A percentile compares a stretch with the other conserved stretches of the same genome.
Conservation (phyloP, 192 early-diverging fungal species). For the Piromyces sp. region DNA sequence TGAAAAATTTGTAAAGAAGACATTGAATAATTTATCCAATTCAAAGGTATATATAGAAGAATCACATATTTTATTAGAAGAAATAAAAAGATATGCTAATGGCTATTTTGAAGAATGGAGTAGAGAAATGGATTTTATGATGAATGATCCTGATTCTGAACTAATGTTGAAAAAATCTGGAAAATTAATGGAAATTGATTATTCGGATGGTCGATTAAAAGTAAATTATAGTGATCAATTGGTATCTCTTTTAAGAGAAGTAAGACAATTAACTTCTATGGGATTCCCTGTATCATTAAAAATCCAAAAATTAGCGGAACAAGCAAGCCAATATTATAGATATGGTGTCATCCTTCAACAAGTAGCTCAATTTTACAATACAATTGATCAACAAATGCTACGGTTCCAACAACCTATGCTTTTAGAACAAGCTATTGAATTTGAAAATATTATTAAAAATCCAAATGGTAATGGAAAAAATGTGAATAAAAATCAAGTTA, state of each 20-base stretch:
- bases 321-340: conserved; percentile 23
- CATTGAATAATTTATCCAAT: neutral
- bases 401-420: conserved; percentile 33
- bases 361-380: conserved; percentile 43
- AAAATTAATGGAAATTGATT: conserved; percentile 9
- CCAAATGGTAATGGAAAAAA: conserved; percentile 5
- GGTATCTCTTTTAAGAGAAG: conserved; percentile 23
- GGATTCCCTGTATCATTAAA: conserved; percentile 25
- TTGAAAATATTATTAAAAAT: conserved; percentile 28
- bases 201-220: conserved; percentile 16
- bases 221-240: conserved; percentile 31
- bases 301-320: conserved; percentile 20
- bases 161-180: neutral
- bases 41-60: neutral
- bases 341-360: conserved; percentile 34
- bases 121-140: neutral
- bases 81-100: neutral
- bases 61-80: neutral
- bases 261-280: conserved; percentile 24
- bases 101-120: neutral
- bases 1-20: neutral
- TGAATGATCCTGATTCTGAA: neutral
- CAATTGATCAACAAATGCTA: conserved; percentile 41
- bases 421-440: conserved; percentile 23
- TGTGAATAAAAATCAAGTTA: conserved; percentile 3